A percentile compares a stretch with the other conserved stretches of the same genome.
These are phyloP conservation scores for Trichoderma virens DNA, from an alignment of 495 filamentous ascomycete genomes.

Conservation along the genomic window DNA sequence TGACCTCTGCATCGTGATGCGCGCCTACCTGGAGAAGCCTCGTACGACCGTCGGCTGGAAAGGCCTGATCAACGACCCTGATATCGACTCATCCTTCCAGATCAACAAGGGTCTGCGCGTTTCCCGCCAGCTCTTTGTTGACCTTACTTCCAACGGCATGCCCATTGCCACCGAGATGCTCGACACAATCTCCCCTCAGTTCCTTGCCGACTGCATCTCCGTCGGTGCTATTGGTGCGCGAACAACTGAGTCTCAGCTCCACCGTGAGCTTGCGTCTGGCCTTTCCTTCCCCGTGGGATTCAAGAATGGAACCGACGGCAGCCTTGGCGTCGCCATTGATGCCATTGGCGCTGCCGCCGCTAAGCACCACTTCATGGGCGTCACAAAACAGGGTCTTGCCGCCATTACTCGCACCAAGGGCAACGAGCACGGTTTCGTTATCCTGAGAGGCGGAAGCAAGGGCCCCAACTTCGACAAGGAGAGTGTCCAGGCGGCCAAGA, in stretches of 20 bases:
- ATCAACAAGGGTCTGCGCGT: conserved; percentile 98
- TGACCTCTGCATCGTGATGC: conserved; percentile 91
- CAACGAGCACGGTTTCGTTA: conserved; percentile 96
- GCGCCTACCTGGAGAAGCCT: conserved; percentile 97
- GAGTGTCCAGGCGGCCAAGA: conserved; percentile 68
- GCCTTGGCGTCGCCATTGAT: conserved; percentile 87
- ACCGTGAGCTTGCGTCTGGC: conserved; percentile 92
- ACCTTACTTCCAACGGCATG: conserved; percentile 77
- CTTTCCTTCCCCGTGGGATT: conserved; percentile 97
- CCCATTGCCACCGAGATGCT: conserved; percentile 97
- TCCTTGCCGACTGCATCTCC: conserved; percentile 89
- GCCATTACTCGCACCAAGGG: conserved; percentile 88
- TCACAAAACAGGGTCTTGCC: conserved; percentile 96
- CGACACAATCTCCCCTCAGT: conserved; percentile 94
- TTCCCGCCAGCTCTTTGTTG: conserved; percentile 79
- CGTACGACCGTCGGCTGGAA: conserved; percentile 99
- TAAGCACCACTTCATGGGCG: conserved; percentile 96
- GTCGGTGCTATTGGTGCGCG: conserved; percentile 92
- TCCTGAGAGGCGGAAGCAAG: conserved; percentile 80
- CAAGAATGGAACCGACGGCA: conserved; percentile 99
- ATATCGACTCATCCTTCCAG: conserved; percentile 94
- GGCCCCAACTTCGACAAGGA: conserved; percentile 94
- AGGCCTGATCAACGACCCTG: conserved; percentile 96
- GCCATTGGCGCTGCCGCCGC: conserved; percentile 87
- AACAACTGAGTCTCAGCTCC: conserved; percentile 95